Evolutionary conservation across 2,329 filamentous ascomycete genomes (phyloP).

Genomic region (Fusarium concolor): DNA sequence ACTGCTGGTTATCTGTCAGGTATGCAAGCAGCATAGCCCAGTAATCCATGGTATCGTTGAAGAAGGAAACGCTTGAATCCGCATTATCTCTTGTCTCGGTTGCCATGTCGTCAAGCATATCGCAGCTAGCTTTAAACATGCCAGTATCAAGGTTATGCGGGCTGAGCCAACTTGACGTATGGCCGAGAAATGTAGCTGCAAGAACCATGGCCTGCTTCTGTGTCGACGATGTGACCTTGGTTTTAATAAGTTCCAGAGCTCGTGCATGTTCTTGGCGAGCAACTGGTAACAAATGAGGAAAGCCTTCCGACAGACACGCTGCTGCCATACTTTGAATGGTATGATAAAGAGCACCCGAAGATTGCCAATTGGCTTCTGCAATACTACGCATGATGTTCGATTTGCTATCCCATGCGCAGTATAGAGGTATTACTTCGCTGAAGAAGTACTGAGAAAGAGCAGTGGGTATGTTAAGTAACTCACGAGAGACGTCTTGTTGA

Average conservation of each 20-base stretch:
- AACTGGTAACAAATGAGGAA: neutral
- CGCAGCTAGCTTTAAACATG: neutral
- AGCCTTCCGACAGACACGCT: slow-evolving; percentile 1
- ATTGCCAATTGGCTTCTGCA: neutral
- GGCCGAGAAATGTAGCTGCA: neutral
- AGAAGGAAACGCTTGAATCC: neutral
- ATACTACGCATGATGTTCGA: slow-evolving; percentile 4
- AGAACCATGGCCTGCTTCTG: neutral
- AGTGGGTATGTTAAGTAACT: neutral
- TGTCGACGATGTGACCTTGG: neutral
- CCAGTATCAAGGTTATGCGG: neutral
- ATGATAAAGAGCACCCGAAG: neutral
- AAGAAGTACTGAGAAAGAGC: slow-evolving; percentile 9
- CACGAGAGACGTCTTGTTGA: neutral
- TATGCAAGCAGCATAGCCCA: slow-evolving; percentile 12
- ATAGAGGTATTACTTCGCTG: neutral
- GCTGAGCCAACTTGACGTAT: slow-evolving; percentile 8
- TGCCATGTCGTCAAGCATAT: neutral
- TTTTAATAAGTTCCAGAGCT: neutral
- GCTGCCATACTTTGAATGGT: slow-evolving; percentile 19
- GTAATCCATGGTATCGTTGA: slow-evolving; percentile 5
- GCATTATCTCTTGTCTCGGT: neutral
- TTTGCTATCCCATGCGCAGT: slow-evolving; percentile 13
- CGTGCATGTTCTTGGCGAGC: neutral
- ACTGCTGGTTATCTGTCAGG: neutral